Conservation (phyloP, 345 rosid genomes). For the Crucihimalaya himalaica region DNA sequence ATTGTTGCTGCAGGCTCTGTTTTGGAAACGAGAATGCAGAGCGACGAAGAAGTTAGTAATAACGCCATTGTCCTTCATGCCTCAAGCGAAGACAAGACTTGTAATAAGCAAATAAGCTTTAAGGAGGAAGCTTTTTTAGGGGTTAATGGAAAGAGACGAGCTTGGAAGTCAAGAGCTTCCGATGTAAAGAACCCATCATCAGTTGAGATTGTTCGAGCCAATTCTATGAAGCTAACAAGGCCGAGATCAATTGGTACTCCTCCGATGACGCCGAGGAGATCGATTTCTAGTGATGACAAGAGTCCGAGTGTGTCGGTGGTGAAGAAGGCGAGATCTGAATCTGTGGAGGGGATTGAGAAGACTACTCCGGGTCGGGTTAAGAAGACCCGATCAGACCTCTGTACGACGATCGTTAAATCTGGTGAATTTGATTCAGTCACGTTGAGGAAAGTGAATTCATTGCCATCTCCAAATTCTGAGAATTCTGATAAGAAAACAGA, state of each 20-base stretch:
- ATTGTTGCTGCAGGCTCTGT: conserved; percentile 68
- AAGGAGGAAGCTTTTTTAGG: conserved; percentile 39
- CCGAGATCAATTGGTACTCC: conserved; percentile 44
- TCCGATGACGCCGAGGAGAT: conserved; percentile 37
- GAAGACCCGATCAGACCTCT: conserved; percentile 42
- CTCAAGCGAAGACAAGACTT: background rate
- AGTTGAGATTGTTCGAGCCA: conserved; percentile 46
- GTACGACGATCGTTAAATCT: conserved; percentile 34
- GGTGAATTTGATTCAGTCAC: conserved; percentile 40
- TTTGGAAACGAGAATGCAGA: conserved; percentile 86
- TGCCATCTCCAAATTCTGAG: conserved; percentile 29
- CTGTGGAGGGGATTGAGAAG: conserved; percentile 43
- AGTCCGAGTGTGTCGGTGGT: conserved; percentile 45
- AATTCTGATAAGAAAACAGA: conserved; percentile 41
- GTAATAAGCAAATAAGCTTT: conserved; percentile 22
- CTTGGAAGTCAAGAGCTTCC: conserved; percentile 51
- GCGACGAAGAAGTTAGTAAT: conserved; percentile 39
- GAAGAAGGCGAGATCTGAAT: conserved; percentile 54
- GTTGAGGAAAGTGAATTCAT: conserved; percentile 45
- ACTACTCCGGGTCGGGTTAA: conserved; percentile 51
- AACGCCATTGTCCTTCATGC: conserved; percentile 56
- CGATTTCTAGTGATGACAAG: conserved; percentile 31
- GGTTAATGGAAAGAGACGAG: conserved; percentile 55
- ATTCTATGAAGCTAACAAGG: conserved; percentile 40
- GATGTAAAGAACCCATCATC: conserved; percentile 45